Evolutionary conservation across 192 early-diverging fungal genomes (phyloP).

Genomic region (Lobulomyces angularis): DNA sequence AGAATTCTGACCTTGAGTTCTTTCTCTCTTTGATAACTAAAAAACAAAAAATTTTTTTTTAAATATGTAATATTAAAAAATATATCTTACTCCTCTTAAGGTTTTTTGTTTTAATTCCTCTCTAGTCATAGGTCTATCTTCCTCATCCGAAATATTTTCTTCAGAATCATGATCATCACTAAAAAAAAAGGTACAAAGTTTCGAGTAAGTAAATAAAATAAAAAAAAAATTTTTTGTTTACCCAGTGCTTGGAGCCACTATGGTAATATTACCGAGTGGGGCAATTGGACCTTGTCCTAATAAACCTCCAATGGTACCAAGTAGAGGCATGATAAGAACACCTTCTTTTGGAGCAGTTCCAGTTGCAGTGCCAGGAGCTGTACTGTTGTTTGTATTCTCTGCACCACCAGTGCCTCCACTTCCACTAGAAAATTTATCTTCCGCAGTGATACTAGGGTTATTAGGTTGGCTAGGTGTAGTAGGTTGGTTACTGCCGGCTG

Average conservation of each 20-base stretch:
- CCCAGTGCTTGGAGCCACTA: conserved; percentile 38
- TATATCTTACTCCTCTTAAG: conserved; percentile 32
- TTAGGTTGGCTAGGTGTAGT: too few species aligned
- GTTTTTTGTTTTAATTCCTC: conserved; percentile 39
- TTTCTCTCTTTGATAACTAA: too few species aligned
- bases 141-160: conserved; percentile 37
- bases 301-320: conserved; percentile 27
- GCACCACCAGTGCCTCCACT: conserved; percentile 12
- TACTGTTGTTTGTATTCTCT: conserved; percentile 7
- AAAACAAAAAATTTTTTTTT: too few species aligned
- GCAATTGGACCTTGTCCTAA: conserved; percentile 38
- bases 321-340: conserved; percentile 7
- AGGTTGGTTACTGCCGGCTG: too few species aligned
- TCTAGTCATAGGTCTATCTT: conserved; percentile 40
- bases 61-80: too few species aligned
- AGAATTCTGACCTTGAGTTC: too few species aligned
- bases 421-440: conserved; percentile 2
- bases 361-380: too few species aligned
- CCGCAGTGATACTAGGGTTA: too few species aligned
- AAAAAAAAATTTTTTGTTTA: conserved; percentile 9
- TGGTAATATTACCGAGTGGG: conserved; percentile 26
- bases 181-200: background rate
- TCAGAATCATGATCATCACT: conserved; percentile 43
- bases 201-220: conserved; percentile 2
- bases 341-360: too few species aligned